A percentile compares a stretch with the other conserved stretches of the same genome.
These are phyloP conservation scores for Moniliophthora roreri DNA, from an alignment of 1,284 basidiomycete species.

Conservation along the genomic window DNA sequence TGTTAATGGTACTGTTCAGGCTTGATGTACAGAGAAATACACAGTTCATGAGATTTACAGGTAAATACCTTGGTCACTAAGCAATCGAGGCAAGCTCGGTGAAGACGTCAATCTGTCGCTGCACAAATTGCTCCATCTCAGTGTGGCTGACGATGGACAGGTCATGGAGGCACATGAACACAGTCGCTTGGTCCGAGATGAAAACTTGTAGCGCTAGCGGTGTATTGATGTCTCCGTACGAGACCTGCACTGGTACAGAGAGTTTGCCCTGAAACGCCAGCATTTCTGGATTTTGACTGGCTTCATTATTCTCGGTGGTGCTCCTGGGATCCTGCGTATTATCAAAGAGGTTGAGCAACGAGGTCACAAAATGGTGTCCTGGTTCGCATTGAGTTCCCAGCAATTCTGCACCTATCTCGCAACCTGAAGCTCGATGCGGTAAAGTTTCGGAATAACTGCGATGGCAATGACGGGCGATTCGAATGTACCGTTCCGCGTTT, in stretches of 20 bases:
- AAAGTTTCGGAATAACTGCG: background rate
- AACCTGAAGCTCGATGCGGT: background rate
- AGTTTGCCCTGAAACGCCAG: background rate
- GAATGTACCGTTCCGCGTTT: background rate
- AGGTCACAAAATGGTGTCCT: conserved; percentile 1
- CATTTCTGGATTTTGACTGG: background rate
- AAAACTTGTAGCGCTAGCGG: background rate
- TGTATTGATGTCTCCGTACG: background rate
- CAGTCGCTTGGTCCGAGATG: background rate
- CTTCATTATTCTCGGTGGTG: background rate
- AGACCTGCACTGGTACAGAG: background rate
- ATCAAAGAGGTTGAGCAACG: conserved; percentile 7
- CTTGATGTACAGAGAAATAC: too few species aligned
- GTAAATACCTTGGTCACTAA: too few species aligned
- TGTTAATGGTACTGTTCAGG: too few species aligned
- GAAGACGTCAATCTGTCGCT: conserved; percentile 2
- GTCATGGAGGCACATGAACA: conserved; percentile 5
- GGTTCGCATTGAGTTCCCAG: background rate
- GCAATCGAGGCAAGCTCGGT: too few species aligned
- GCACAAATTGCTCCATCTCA: background rate
- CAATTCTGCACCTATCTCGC: conserved; percentile 5
- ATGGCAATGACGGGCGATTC: background rate
- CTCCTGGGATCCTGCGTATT: too few species aligned
- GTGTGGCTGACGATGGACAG: conserved; percentile 2
- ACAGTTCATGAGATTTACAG: too few species aligned